A percentile compares a stretch with the other conserved stretches of the same genome.
Conservation (phyloP, 345 rosid genomes). For the Arabidopsis suecica region DNA sequence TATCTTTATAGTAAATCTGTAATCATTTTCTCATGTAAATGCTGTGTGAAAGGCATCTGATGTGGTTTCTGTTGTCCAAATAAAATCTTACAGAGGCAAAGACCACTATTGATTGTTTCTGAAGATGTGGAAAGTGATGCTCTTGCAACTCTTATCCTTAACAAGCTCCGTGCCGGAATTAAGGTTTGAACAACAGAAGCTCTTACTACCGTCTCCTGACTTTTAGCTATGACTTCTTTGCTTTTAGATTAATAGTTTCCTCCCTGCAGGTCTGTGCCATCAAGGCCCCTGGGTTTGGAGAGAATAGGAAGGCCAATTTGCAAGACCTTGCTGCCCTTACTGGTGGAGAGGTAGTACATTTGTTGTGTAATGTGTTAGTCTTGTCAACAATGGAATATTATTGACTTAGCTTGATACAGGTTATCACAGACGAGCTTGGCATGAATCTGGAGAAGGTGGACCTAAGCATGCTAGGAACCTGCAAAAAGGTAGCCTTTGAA, state of each 20-base stretch:
- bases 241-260: not conserved
- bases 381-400: not conserved
- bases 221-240: not conserved
- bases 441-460: slow-evolving; percentile 93
- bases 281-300: slow-evolving; percentile 99
- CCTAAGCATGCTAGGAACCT: slow-evolving; percentile 79
- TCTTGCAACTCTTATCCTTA: slow-evolving; percentile 81
- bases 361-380: not conserved
- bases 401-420: slow-evolving; percentile 45
- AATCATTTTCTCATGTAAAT: not conserved
- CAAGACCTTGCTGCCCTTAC: slow-evolving; percentile 92
- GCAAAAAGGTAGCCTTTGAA: slow-evolving; percentile 72
- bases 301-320: slow-evolving; percentile 82
- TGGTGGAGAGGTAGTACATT: slow-evolving; percentile 34
- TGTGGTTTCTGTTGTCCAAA: not conserved
- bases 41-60: not conserved
- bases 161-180: slow-evolving; percentile 98
- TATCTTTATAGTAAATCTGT: not conserved
- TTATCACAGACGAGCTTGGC: slow-evolving; percentile 94
- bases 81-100: slow-evolving; percentile 48
- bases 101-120: slow-evolving; percentile 81
- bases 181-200: slow-evolving; percentile 55
- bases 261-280: slow-evolving; percentile 78
- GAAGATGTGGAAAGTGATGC: slow-evolving; percentile 99
- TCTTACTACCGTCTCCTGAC: not conserved